Conservation (phyloP, 2,329 filamentous ascomycete species). For the Sphaerulina populicola region DNA sequence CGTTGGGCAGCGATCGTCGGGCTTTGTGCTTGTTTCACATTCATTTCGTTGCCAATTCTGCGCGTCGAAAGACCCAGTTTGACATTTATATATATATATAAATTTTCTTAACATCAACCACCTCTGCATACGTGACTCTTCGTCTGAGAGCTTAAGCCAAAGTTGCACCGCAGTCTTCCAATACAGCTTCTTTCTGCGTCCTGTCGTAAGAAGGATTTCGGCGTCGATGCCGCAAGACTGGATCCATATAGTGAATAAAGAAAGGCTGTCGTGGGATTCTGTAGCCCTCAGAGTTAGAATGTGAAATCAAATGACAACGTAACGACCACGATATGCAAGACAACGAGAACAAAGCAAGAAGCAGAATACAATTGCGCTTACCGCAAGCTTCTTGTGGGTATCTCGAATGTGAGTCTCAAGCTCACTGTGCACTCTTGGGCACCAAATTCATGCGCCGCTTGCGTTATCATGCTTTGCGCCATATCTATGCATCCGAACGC, state of each 20-base stretch:
- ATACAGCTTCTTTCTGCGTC: conserved; percentile 11
- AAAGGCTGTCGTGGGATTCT: background rate
- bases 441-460: background rate
- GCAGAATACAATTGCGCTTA: conserved; percentile 3
- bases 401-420: background rate
- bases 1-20: too few species aligned
- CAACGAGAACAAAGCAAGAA: background rate
- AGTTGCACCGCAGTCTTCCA: conserved; percentile 13
- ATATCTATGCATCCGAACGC: conserved; percentile 4
- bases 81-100: too few species aligned
- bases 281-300: background rate
- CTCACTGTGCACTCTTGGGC: background rate
- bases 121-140: too few species aligned
- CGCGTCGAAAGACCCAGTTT: too few species aligned
- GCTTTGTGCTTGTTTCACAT: too few species aligned
- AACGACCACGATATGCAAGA: background rate
- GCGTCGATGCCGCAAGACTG: conserved; percentile 10
- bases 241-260: conserved; percentile 17
- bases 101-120: too few species aligned
- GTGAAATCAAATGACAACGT: background rate
- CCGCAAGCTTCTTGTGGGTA: conserved; percentile 4
- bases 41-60: too few species aligned
- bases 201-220: background rate
- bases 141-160: conserved; percentile 3
- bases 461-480: background rate